phyloP scores from a whole-genome alignment of 2,329 filamentous ascomycete species.

The Cordyceps javanica region DNA sequence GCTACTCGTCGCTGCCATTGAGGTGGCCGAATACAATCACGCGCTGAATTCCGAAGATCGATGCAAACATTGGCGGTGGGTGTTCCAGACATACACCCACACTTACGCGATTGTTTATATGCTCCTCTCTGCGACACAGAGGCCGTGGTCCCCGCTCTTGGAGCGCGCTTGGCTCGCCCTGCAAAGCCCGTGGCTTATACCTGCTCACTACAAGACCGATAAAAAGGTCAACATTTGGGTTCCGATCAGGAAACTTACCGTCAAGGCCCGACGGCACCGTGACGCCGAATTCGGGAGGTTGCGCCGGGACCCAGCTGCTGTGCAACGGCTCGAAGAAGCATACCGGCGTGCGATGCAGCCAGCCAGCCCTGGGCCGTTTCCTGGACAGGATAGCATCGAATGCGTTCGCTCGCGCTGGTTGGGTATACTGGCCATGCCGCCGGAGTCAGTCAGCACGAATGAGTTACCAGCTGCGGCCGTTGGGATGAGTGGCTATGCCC shows the following conservation, averaged over 20 bases:
- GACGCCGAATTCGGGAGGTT: slow-evolving; percentile 29
- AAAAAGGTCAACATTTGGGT: slow-evolving; percentile 33
- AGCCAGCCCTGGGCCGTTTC: slow-evolving; percentile 24
- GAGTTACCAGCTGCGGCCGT: neutral
- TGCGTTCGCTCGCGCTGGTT: slow-evolving; percentile 26
- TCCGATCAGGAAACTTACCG: slow-evolving; percentile 34
- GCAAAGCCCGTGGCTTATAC: slow-evolving; percentile 39
- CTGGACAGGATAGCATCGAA: slow-evolving; percentile 17
- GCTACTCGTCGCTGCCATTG: slow-evolving; percentile 44
- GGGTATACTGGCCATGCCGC: slow-evolving; percentile 20
- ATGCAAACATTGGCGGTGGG: slow-evolving; percentile 49
- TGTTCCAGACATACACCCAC: slow-evolving; percentile 53
- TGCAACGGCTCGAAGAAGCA: slow-evolving; percentile 22
- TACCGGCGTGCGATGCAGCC: slow-evolving; percentile 24
- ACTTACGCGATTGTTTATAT: slow-evolving; percentile 55
- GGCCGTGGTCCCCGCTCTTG: slow-evolving; percentile 38
- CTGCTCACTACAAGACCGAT: slow-evolving; percentile 20
- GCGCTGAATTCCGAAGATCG: slow-evolving; percentile 44
- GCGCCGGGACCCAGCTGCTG: slow-evolving; percentile 20
- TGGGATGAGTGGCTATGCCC: too few relatives aligned
- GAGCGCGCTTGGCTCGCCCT: slow-evolving; percentile 44
- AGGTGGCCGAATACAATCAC: slow-evolving; percentile 51
- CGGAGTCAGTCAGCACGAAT: neutral
- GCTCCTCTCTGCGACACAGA: slow-evolving; percentile 42
- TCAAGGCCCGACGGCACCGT: slow-evolving; percentile 32